Percentiles rank a stretch among this genome's conserved stretches.
These are phyloP conservation scores for Xylaria sp. DNA, from an alignment of 495 filamentous ascomycete genomes.

Conservation along the genomic window DNA sequence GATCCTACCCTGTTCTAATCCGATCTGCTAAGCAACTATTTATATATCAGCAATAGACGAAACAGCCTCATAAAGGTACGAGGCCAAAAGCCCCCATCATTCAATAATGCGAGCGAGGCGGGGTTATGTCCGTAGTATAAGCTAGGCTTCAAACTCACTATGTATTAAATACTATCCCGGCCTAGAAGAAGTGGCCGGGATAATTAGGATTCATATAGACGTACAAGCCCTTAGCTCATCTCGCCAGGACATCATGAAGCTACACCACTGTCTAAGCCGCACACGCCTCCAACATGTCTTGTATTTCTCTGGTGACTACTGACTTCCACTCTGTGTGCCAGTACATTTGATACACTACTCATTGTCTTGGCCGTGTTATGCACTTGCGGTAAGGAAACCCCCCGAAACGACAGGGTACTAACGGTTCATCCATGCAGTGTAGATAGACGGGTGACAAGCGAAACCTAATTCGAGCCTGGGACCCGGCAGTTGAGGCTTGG, in stretches of 20 bases:
- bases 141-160: neutral
- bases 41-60: neutral
- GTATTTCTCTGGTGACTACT: neutral
- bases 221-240: too few relatives aligned
- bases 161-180: neutral
- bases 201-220: neutral
- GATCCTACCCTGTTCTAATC: neutral
- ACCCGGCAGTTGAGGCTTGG: constrained; percentile 12
- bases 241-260: neutral
- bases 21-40: neutral
- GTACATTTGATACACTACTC: neutral
- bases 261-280: neutral
- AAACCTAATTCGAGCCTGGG: neutral
- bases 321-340: neutral
- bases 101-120: neutral
- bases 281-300: neutral
- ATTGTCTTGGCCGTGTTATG: constrained; percentile 11
- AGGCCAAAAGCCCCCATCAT: neutral
- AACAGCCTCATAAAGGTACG: neutral
- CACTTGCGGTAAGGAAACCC: neutral
- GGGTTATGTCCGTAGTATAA: neutral
- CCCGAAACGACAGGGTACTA: constrained; percentile 4
- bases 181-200: neutral
- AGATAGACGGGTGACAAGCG: neutral
- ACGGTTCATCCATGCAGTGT: neutral